Conservation (phyloP, 768 basidiomycete genomes). For the Lenzites betulinus region DNA sequence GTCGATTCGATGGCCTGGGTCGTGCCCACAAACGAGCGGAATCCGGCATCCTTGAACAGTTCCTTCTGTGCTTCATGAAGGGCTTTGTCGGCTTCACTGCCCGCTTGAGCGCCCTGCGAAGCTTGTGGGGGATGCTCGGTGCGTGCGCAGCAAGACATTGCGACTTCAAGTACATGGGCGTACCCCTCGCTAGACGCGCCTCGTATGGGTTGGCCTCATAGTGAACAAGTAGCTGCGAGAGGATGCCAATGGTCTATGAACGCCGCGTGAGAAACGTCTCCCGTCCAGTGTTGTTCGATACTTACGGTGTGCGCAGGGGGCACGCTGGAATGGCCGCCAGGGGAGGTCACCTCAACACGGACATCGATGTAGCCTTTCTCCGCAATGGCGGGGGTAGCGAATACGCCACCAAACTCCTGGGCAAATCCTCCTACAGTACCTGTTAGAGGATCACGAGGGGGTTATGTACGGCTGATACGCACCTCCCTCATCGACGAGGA, state of each 20-base stretch:
- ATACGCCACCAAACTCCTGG: conserved; percentile 32
- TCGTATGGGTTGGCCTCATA: conserved; percentile 48
- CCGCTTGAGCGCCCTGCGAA: conserved; percentile 33
- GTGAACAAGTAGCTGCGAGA: conserved; percentile 47
- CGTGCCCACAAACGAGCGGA: conserved; percentile 35
- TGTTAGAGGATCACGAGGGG: not conserved
- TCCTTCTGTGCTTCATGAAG: conserved; percentile 38
- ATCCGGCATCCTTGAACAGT: conserved; percentile 29
- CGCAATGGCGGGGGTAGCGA: conserved; percentile 33
- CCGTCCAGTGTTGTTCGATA: not conserved
- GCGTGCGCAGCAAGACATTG: conserved; percentile 48
- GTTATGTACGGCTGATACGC: not conserved
- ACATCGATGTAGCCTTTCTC: conserved; percentile 50
- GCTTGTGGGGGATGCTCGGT: conserved; percentile 35
- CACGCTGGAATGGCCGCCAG: conserved; percentile 57
- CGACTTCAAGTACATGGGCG: conserved; percentile 37
- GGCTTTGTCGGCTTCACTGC: conserved; percentile 31
- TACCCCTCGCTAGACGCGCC: conserved; percentile 33
- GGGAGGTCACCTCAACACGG: conserved; percentile 43
- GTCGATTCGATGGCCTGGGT: conserved; percentile 51
- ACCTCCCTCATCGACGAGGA: conserved; percentile 66
- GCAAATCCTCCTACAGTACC: conserved; percentile 28
- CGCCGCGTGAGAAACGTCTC: not conserved
- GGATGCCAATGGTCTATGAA: conserved; percentile 50
- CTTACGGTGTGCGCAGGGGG: conserved; percentile 54